Evolutionary conservation across 192 early-diverging fungal species (phyloP), one percentile per base, ranked within the genome.

Genomic region (Hyaloraphidium curvatum): DNA sequence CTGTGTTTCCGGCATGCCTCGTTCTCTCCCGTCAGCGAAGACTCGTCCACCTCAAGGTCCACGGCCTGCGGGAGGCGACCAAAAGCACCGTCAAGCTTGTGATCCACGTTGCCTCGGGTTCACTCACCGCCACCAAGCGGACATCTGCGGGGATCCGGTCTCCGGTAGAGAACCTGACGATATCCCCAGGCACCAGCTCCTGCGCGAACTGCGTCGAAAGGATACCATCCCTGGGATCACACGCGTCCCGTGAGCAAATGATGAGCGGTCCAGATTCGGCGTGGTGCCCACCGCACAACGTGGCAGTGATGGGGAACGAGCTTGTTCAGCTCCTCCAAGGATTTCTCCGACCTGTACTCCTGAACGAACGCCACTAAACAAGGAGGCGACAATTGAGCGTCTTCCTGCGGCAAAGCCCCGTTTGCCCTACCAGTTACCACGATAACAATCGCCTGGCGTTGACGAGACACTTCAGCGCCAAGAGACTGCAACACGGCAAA

Each of bases 91-190:
- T 30, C 43, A 37, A 39, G 23, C 28, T 25, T 25, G 13, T 16
- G 9, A 51, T 19, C 1, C 17, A 23, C 5, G 23, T 14, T 11
- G 16, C 9, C 1, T 0, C 4, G 21, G 9, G n/a, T n/a, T n/a
- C n/a, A 51, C 65, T 51, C 62, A 78, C 77, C 0, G 64, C 56
- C 22, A 86, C 60, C 30, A 97, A 66, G 16, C 93, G 76, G 54
- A 87, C 68, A 63, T 97, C 93, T 0, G 93, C 93, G 0, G 93
- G 93, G 14, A 97, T 81, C 23, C 91, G 73, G 66, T 95, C 91
- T 25, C 93, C 93, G 23, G 82, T 83, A 19, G 77, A 58, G 57
- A 97, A 84, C 50, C 71, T 67, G 35, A 92, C 77, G 22, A 97
- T 67, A 63, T 97, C 94, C 48, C 94, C 94, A 30, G 85, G 87